Conservation (phyloP, 2,329 filamentous ascomycete genomes). For the Xylariaceae sp. region DNA sequence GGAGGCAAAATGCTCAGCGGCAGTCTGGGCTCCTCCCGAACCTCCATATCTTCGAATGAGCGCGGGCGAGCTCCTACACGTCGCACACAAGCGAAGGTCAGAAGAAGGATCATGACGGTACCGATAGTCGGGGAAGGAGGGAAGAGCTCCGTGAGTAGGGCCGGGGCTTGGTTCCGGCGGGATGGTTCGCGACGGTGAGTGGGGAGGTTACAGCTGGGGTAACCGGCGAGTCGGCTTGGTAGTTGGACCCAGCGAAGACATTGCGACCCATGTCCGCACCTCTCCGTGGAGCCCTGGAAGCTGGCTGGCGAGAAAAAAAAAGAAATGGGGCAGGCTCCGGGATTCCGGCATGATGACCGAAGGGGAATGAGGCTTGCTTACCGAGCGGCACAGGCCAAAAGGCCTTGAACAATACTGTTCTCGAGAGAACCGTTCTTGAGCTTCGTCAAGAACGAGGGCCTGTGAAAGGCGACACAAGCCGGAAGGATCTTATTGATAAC, state of each 20-base stretch:
- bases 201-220: too few species aligned
- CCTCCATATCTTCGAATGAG: slow-evolving; percentile 52
- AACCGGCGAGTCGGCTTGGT: too few species aligned
- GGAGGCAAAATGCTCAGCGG: slow-evolving; percentile 51
- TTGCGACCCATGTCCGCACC: too few species aligned
- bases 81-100: slow-evolving; percentile 3
- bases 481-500: slow-evolving; percentile 55
- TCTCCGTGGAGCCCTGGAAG: too few species aligned
- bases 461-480: slow-evolving; percentile 56
- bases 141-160: too few species aligned
- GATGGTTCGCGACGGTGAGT: too few species aligned
- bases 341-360: too few species aligned
- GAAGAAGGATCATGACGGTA: background rate
- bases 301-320: too few species aligned
- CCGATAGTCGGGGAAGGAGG: too few species aligned
- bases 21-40: slow-evolving; percentile 41
- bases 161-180: too few species aligned
- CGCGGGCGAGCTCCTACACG: slow-evolving; percentile 42
- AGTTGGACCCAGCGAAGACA: too few species aligned
- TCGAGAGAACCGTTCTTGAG: slow-evolving; percentile 50
- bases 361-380: slow-evolving; percentile 28
- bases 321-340: slow-evolving; percentile 1
- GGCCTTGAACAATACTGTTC: slow-evolving; percentile 48
- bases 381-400: slow-evolving; percentile 51
- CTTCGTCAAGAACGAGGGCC: slow-evolving; percentile 54